phyloP scores from a whole-genome alignment of 129 eudicot genomes.

The Escallonia rubra region DNA sequence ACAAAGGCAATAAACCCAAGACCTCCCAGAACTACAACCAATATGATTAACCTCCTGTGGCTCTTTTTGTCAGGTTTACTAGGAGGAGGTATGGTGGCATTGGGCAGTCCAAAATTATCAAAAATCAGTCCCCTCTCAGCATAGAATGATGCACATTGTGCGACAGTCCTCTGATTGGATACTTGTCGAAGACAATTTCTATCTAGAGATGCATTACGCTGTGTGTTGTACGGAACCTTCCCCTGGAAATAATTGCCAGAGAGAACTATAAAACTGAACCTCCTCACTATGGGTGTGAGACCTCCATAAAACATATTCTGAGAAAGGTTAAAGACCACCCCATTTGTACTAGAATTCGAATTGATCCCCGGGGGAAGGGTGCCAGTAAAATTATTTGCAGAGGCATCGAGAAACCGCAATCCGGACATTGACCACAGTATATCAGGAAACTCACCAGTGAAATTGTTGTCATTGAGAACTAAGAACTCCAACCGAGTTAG shows the following conservation, averaged over 20 bases:
- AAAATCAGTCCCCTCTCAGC: constrained; percentile 30
- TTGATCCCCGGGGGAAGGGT: constrained; percentile 34
- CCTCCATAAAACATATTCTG: constrained; percentile 67
- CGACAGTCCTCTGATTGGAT: constrained; percentile 34
- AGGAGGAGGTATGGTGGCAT: constrained; percentile 33
- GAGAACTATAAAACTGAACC: constrained; percentile 54
- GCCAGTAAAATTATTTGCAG: constrained; percentile 72
- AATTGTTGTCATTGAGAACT: constrained; percentile 45
- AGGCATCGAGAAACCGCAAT: constrained; percentile 57
- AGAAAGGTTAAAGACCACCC: constrained; percentile 55
- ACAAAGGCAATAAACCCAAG: constrained; percentile 42
- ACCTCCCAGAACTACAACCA: constrained; percentile 68
- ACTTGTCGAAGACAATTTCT: constrained; percentile 50
- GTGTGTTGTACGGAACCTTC: constrained; percentile 45
- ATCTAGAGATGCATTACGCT: constrained; percentile 19
- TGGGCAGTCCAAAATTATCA: constrained; percentile 60
- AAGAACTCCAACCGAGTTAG: constrained; percentile 45
- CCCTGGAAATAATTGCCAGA: constrained; percentile 87
- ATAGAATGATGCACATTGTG: constrained; percentile 52
- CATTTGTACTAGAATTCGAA: constrained; percentile 31
- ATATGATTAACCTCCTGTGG: constrained; percentile 44
- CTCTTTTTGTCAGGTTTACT: constrained; percentile 25
- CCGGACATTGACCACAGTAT: constrained; percentile 61
- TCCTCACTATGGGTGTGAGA: constrained; percentile 37
- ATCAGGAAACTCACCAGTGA: constrained; percentile 51